Evolutionary conservation across 495 filamentous ascomycete genomes (phyloP).

Genomic region (Tuber calosporum): DNA sequence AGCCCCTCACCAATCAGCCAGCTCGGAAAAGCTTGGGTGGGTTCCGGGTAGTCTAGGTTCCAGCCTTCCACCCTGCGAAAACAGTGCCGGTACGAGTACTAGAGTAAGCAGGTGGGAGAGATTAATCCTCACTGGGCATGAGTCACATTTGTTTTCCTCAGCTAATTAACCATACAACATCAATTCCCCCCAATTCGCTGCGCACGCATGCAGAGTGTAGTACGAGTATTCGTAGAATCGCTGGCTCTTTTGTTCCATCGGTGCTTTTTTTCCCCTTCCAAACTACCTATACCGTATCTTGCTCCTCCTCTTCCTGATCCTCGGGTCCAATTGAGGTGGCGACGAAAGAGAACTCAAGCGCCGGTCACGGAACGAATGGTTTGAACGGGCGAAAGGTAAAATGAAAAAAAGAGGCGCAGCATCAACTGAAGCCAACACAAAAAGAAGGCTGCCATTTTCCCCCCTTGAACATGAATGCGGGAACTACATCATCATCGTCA

Average conservation of each 20-base stretch:
- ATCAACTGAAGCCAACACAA: neutral
- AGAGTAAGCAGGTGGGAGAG: neutral
- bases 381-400: neutral
- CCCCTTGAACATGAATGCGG: neutral
- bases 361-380: neutral
- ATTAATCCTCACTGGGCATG: neutral
- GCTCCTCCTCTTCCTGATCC: neutral
- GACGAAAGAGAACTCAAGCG: neutral
- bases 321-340: neutral
- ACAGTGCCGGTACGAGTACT: no score
- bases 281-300: neutral
- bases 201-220: neutral
- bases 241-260: neutral
- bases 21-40: neutral
- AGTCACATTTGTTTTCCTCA: neutral
- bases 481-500: constrained; percentile 3
- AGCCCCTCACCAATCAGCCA: neutral
- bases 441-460: neutral
- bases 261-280: neutral
- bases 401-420: constrained; percentile 4
- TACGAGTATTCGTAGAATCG: no score
- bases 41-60: neutral
- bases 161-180: neutral
- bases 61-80: no score
- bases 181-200: neutral